These are phyloP conservation scores for Beauveria sp. DNA, from an alignment of 2,329 filamentous ascomycete genomes.

Conservation along the genomic window DNA sequence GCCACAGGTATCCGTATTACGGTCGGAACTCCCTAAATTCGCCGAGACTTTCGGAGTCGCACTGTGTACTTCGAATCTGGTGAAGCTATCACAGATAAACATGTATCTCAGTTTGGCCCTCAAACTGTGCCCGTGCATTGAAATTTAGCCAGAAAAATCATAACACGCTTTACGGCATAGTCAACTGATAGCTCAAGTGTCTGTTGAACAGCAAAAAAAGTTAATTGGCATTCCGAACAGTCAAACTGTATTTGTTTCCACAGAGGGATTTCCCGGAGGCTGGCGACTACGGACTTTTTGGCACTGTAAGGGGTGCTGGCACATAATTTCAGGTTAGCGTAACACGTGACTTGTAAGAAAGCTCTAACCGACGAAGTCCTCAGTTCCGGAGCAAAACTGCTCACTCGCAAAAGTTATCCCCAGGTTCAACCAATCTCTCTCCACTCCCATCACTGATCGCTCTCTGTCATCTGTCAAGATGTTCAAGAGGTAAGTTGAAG, in stretches of 20 bases:
- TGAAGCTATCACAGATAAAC: neutral
- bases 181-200: neutral
- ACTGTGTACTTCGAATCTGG: slow-evolving; percentile 11
- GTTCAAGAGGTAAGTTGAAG: slow-evolving; percentile 67
- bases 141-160: neutral
- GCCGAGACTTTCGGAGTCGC: slow-evolving; percentile 10
- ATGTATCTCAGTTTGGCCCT: neutral
- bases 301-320: slow-evolving; percentile 11
- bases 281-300: neutral
- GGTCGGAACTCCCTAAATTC: slow-evolving; percentile 10
- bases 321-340: slow-evolving; percentile 13
- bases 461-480: slow-evolving; percentile 67
- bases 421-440: slow-evolving; percentile 45
- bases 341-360: slow-evolving; percentile 34
- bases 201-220: neutral
- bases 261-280: slow-evolving; percentile 10
- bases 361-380: slow-evolving; percentile 38
- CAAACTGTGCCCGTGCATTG: neutral
- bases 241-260: neutral
- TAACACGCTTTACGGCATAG: neutral
- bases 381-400: slow-evolving; percentile 39
- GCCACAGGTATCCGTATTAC: neutral
- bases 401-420: slow-evolving; percentile 42
- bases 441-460: slow-evolving; percentile 53
- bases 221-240: neutral